These are phyloP conservation scores for Stachybotrys echinatus DNA, from an alignment of 2,329 filamentous ascomycete genomes.

Conservation along the genomic window DNA sequence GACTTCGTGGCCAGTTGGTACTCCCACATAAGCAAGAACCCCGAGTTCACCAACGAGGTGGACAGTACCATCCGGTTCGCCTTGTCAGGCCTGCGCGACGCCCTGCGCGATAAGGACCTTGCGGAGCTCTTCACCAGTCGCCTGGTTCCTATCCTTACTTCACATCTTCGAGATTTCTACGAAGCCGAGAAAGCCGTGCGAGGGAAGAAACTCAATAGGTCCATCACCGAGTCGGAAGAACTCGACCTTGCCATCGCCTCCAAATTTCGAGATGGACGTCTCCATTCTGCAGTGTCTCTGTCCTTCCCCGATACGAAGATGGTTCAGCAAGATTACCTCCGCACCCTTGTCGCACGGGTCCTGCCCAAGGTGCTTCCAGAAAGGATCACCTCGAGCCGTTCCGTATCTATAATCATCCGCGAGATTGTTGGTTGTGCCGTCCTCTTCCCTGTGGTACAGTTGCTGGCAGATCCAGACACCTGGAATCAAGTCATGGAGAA, in stretches of 20 bases:
- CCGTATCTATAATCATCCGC: constrained; percentile 73
- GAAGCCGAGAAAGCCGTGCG: constrained; percentile 83
- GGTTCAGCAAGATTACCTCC: constrained; percentile 83
- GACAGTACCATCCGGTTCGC: constrained; percentile 74
- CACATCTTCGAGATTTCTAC: constrained; percentile 85
- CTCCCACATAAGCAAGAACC: constrained; percentile 72
- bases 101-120: constrained; percentile 70
- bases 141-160: constrained; percentile 81
- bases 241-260: constrained; percentile 91
- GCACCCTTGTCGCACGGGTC: constrained; percentile 66
- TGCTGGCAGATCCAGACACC: constrained; percentile 85
- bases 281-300: constrained; percentile 81
- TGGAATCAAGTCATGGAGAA: constrained; percentile 97
- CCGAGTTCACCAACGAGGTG: constrained; percentile 78
- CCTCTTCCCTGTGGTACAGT: constrained; percentile 71
- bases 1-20: constrained; percentile 93
- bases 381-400: constrained; percentile 69
- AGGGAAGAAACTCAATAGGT: constrained; percentile 81
- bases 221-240: constrained; percentile 93
- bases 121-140: constrained; percentile 78
- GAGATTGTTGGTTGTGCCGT: constrained; percentile 95
- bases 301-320: constrained; percentile 79
- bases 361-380: constrained; percentile 71
- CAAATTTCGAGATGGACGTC: constrained; percentile 82
- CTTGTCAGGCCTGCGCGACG: constrained; percentile 64